Conservation (phyloP, 345 rosid species). For the Boechera retrofracta region DNA sequence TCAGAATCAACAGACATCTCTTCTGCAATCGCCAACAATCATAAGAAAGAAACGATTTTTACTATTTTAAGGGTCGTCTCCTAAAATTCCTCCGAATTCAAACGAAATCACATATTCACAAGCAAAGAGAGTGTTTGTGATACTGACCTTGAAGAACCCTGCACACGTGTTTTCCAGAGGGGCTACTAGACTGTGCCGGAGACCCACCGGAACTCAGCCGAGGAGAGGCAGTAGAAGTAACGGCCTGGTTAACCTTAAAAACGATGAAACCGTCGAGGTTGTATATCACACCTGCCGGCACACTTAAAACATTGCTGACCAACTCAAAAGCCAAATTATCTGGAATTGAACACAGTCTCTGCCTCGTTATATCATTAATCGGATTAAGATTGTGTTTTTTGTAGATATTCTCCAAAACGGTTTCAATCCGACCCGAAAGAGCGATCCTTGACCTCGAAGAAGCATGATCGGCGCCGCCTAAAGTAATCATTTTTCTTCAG, state of each 20-base stretch:
- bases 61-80: neutral
- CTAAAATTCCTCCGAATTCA: neutral
- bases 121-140: slow-evolving; percentile 3
- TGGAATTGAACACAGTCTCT: slow-evolving; percentile 39
- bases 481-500: neutral
- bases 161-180: neutral
- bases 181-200: slow-evolving; percentile 25
- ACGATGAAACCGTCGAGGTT: slow-evolving; percentile 39
- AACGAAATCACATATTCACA: neutral
- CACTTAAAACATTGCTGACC: slow-evolving; percentile 24
- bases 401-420: slow-evolving; percentile 48
- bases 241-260: neutral
- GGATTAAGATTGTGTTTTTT: slow-evolving; percentile 38
- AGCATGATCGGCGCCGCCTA: neutral
- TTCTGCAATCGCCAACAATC: slow-evolving; percentile 19
- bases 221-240: neutral
- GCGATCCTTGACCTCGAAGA: slow-evolving; percentile 31
- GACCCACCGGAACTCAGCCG: slow-evolving; percentile 14
- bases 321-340: slow-evolving; percentile 49
- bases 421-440: slow-evolving; percentile 52
- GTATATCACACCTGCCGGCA: neutral
- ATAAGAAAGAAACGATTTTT: neutral
- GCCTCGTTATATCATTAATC: slow-evolving; percentile 37
- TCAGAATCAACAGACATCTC: slow-evolving; percentile 31
- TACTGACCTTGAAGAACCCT: slow-evolving; percentile 32